These are phyloP conservation scores for Phlebiopsis flavidoalba DNA, from an alignment of 768 basidiomycete species.

Conservation along the genomic window DNA sequence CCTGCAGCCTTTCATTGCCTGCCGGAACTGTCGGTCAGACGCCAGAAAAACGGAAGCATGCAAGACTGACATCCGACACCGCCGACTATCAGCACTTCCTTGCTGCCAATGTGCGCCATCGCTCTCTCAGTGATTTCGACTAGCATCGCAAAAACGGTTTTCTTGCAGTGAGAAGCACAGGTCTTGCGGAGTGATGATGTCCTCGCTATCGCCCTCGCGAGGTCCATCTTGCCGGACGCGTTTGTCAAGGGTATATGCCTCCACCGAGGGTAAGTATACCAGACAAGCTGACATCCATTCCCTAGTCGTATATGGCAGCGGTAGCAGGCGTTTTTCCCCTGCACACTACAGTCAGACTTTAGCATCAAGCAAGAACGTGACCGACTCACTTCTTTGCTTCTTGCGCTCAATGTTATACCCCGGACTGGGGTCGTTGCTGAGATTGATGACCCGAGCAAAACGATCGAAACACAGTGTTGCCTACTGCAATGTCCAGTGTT, in stretches of 20 bases:
- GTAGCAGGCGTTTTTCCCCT: slow-evolving; percentile 82
- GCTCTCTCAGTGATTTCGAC: slow-evolving; percentile 99
- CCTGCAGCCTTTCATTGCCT: slow-evolving; percentile 92
- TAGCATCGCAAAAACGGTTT: slow-evolving; percentile 94
- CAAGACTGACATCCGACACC: slow-evolving; percentile 92
- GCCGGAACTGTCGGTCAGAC: not conserved
- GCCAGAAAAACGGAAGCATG: not conserved
- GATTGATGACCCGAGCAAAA: slow-evolving; percentile 89
- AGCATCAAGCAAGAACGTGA: not conserved
- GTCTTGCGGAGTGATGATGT: slow-evolving; percentile 91
- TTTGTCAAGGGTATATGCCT: slow-evolving; percentile 84
- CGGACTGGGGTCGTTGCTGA: slow-evolving; percentile 94
- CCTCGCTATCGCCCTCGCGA: slow-evolving; percentile 40
- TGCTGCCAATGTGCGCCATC: slow-evolving; percentile 97
- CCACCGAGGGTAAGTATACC: slow-evolving; percentile 85
- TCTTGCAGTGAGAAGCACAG: slow-evolving; percentile 97
- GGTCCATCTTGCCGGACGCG: slow-evolving; percentile 55
- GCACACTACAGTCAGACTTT: not conserved
- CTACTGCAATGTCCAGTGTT: slow-evolving; percentile 98
- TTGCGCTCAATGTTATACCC: slow-evolving; percentile 97
- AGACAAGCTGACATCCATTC: slow-evolving; percentile 97
- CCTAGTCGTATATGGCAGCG: slow-evolving; percentile 92
- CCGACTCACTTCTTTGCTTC: slow-evolving; percentile 77
- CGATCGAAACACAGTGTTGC: slow-evolving; percentile 97
- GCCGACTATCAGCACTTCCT: slow-evolving; percentile 94